Evolutionary conservation across 805 yeast genomes (phyloP).

Genomic region (Schwanniomyces vanrijiae): DNA sequence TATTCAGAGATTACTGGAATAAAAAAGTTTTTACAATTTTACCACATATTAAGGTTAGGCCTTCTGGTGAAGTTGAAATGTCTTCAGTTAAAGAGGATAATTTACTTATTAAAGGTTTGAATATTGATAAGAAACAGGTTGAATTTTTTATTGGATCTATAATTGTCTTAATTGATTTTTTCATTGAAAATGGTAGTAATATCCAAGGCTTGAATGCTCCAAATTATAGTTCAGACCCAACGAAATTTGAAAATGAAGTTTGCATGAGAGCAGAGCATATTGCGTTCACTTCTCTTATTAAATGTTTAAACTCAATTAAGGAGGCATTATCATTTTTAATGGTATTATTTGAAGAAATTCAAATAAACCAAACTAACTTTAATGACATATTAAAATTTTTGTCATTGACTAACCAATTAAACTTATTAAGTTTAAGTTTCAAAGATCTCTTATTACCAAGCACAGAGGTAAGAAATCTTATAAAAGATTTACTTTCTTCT

Average conservation of each 20-base stretch:
- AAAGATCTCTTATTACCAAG: slow-evolving; percentile 76
- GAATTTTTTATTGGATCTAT: slow-evolving; percentile 73
- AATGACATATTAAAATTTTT: slow-evolving; percentile 71
- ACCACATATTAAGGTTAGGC: slow-evolving; percentile 39
- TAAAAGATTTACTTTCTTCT: slow-evolving; percentile 85
- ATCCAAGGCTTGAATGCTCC: slow-evolving; percentile 66
- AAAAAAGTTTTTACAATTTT: slow-evolving; percentile 59
- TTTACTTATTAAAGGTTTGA: slow-evolving; percentile 45
- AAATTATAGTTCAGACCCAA: slow-evolving; percentile 49
- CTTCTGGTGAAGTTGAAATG: slow-evolving; percentile 36
- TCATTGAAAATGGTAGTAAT: slow-evolving; percentile 60
- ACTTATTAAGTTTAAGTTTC: slow-evolving; percentile 65
- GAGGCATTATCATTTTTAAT: slow-evolving; percentile 89
- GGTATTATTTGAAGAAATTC: slow-evolving; percentile 74
- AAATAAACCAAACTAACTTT: slow-evolving; percentile 43
- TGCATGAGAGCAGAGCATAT: slow-evolving; percentile 88
- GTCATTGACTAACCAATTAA: slow-evolving; percentile 64
- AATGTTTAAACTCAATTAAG: slow-evolving; percentile 72
- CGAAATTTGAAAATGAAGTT: slow-evolving; percentile 57
- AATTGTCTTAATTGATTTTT: slow-evolving; percentile 66
- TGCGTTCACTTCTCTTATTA: slow-evolving; percentile 76
- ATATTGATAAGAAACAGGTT: slow-evolving; percentile 49
- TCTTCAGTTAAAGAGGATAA: slow-evolving; percentile 44
- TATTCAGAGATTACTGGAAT: slow-evolving; percentile 80
- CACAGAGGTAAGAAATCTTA: slow-evolving; percentile 58